A percentile compares a stretch with the other conserved stretches of the same genome.
phyloP scores from a whole-genome alignment of 2,329 filamentous ascomycete genomes.

The Clonostachys sp. region DNA sequence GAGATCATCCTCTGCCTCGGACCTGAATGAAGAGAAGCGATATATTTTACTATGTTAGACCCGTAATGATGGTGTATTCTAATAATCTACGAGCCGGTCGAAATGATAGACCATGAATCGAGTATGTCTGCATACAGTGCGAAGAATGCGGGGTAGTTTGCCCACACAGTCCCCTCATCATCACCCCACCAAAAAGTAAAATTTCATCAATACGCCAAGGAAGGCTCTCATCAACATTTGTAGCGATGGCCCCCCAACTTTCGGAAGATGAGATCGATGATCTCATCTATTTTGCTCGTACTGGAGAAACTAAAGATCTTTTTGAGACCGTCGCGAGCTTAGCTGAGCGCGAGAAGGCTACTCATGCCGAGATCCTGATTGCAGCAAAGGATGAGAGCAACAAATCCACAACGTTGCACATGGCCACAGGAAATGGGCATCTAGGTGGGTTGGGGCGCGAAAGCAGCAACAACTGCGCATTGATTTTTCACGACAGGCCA shows the following conservation, averaged over 20 bases:
- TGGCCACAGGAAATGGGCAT: constrained; percentile 89
- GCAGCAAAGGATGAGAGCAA: constrained; percentile 70
- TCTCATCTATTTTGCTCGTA: constrained; percentile 80
- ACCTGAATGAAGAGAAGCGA: background rate
- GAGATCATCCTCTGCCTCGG: constrained; percentile 19
- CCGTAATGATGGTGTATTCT: too few species aligned
- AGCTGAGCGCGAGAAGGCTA: constrained; percentile 54
- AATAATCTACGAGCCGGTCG: too few species aligned
- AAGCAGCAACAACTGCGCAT: too few species aligned
- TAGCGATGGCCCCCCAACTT: constrained; percentile 46
- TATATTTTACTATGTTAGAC: background rate
- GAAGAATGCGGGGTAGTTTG: constrained; percentile 22
- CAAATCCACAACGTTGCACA: constrained; percentile 82
- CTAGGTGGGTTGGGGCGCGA: constrained; percentile 46
- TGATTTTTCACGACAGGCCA: background rate
- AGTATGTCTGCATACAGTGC: constrained; percentile 18
- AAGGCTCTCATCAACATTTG: background rate
- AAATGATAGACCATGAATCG: too few species aligned
- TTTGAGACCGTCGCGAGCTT: constrained; percentile 53
- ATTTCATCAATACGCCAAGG: constrained; percentile 3
- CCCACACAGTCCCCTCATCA: constrained; percentile 31
- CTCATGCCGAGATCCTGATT: constrained; percentile 60
- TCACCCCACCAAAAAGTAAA: background rate
- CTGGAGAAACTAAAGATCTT: constrained; percentile 71
- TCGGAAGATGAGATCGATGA: constrained; percentile 84